Conservation (phyloP, 306 rosid genomes). For the Vigna unguiculata region DNA sequence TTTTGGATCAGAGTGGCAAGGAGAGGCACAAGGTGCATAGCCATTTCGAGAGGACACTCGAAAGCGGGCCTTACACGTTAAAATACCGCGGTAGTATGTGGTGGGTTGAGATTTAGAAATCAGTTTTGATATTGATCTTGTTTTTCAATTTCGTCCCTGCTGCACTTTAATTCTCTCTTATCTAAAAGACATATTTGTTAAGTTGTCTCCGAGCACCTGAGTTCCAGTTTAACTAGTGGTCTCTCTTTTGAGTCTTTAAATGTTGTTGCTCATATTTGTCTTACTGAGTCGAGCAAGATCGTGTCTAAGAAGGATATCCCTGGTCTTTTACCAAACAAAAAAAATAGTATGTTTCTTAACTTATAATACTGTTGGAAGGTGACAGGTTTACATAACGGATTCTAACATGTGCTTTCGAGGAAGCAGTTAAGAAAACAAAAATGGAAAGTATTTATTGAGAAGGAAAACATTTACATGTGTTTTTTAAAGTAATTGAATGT, state of each 20-base stretch:
- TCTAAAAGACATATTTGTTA: background rate
- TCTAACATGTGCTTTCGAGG: background rate
- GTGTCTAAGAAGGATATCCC: too few relatives aligned
- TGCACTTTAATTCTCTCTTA: background rate
- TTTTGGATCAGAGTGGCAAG: slow-evolving; percentile 92
- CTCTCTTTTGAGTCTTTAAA: background rate
- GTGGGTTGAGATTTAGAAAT: slow-evolving; percentile 44
- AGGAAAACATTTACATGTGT: background rate
- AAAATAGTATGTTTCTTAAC: background rate
- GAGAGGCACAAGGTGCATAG: slow-evolving; percentile 93
- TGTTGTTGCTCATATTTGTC: too few relatives aligned
- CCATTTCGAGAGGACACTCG: slow-evolving; percentile 87
- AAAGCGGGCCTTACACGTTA: slow-evolving; percentile 87
- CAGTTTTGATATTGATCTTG: background rate
- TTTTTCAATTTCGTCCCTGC: background rate
- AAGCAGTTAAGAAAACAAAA: background rate
- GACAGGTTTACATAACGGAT: background rate
- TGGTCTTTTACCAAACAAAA: background rate
- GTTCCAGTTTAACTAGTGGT: background rate
- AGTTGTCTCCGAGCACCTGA: background rate
- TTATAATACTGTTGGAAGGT: background rate
- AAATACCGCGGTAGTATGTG: slow-evolving; percentile 98
- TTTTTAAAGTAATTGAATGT: background rate
- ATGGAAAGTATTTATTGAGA: background rate
- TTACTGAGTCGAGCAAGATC: too few relatives aligned